Percentiles rank a stretch among this genome's conserved stretches.
phyloP scores from a whole-genome alignment of 257 asterid species.

The Salvia miltiorrhiza region DNA sequence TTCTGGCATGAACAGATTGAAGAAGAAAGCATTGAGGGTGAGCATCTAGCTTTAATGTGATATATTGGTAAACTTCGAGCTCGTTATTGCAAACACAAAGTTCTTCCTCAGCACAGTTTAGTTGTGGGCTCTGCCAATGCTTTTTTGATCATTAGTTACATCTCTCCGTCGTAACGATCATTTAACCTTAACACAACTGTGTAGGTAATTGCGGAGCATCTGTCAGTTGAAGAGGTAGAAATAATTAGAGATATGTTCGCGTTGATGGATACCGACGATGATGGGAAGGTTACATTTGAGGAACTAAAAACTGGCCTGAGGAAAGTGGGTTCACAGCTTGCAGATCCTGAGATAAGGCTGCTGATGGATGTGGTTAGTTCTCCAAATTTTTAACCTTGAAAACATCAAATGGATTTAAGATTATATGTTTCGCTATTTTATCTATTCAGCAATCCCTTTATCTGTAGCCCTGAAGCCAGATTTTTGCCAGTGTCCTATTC shows the following conservation, averaged over 20 bases:
- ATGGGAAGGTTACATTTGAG: constrained; percentile 78
- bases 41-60: constrained; percentile 22
- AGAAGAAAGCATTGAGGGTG: constrained; percentile 91
- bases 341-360: constrained; percentile 85
- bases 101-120: neutral
- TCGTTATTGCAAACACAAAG: neutral
- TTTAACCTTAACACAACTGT: constrained; percentile 19
- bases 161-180: neutral
- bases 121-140: neutral
- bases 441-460: no score
- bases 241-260: constrained; percentile 81
- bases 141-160: neutral
- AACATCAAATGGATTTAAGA: neutral
- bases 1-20: constrained; percentile 81
- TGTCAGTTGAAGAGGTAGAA: constrained; percentile 84
- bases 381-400: constrained; percentile 8
- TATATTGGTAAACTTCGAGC: neutral
- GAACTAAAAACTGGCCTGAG: constrained; percentile 76
- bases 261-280: constrained; percentile 75
- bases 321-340: constrained; percentile 88
- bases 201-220: constrained; percentile 83
- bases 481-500: constrained; percentile 1
- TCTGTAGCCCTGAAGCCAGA: neutral
- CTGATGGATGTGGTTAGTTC: constrained; percentile 83
- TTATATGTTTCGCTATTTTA: no score